These are phyloP conservation scores for Entamoeba histolytica DNA, from an alignment of 208 protist species.

Conservation along the genomic window DNA sequence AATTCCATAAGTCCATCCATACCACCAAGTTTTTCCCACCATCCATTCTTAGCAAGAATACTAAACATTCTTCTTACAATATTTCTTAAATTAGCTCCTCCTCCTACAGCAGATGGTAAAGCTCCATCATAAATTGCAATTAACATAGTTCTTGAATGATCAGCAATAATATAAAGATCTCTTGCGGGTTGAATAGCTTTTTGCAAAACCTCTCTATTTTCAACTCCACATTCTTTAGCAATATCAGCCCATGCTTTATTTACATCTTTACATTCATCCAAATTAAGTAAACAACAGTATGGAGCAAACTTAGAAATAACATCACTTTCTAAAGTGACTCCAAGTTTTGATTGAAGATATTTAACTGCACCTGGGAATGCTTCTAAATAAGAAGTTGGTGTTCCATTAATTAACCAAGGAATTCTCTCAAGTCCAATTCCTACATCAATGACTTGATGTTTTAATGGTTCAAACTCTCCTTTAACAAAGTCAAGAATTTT, in stretches of 20 bases:
- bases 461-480: not conserved
- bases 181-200: not conserved
- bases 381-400: constrained; percentile 22
- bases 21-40: constrained; percentile 1
- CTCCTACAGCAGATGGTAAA: constrained; percentile 20
- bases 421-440: constrained; percentile 33
- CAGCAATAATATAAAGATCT: constrained; percentile 26
- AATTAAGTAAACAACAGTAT: constrained; percentile 18
- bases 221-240: not conserved
- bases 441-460: constrained; percentile 26
- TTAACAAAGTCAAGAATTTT: not conserved
- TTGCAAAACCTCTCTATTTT: not conserved
- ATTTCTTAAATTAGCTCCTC: constrained; percentile 20
- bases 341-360: not conserved
- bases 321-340: not conserved
- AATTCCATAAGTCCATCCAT: constrained; percentile 20
- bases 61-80: constrained; percentile 16
- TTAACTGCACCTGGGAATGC: constrained; percentile 16
- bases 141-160: constrained; percentile 19
- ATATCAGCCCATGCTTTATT: constrained; percentile 4
- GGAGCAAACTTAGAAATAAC: constrained; percentile 11
- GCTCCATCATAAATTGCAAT: constrained; percentile 28
- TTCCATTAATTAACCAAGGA: constrained; percentile 29
- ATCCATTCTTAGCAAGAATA: not conserved
- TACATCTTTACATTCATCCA: constrained; percentile 18